Evolutionary conservation across 2,329 filamentous ascomycete species (phyloP).

Genomic region (Pseudogymnoascus destructans): DNA sequence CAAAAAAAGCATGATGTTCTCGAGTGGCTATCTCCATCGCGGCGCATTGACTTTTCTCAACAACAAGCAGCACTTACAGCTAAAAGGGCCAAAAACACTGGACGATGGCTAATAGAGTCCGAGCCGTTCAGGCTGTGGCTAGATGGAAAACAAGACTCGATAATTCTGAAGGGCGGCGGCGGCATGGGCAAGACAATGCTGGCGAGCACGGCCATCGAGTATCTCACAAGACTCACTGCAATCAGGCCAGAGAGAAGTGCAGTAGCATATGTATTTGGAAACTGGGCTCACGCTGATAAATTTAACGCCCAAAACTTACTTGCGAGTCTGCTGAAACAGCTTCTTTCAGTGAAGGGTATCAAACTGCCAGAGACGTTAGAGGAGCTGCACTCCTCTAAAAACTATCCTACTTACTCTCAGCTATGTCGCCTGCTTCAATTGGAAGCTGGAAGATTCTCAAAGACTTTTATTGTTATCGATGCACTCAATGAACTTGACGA

Average conservation of each 20-base stretch:
- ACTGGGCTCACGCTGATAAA: neutral
- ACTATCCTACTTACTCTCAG: neutral
- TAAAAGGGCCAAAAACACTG: neutral
- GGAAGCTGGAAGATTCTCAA: neutral
- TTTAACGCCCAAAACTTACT: neutral
- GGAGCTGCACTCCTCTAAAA: neutral
- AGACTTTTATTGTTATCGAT: neutral
- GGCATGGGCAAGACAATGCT: slow-evolving; percentile 3
- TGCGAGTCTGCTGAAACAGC: neutral
- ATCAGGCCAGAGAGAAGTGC: neutral
- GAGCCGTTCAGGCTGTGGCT: neutral
- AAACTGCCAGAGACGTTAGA: neutral
- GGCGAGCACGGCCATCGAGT: neutral
- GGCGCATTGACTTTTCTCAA: neutral
- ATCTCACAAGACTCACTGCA: neutral
- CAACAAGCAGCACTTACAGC: neutral
- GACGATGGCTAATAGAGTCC: neutral
- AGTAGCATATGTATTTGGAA: neutral
- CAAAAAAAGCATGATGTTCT: neutral
- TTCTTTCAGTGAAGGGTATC: neutral
- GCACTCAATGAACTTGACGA: neutral
- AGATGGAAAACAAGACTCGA: neutral
- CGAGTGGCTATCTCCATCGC: neutral
- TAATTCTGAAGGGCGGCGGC: neutral
- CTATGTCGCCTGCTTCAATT: neutral